A percentile compares a stretch with the other conserved stretches of the same genome.
Conservation (phyloP, 441 rosid genomes). For the Jatropha multifida region DNA sequence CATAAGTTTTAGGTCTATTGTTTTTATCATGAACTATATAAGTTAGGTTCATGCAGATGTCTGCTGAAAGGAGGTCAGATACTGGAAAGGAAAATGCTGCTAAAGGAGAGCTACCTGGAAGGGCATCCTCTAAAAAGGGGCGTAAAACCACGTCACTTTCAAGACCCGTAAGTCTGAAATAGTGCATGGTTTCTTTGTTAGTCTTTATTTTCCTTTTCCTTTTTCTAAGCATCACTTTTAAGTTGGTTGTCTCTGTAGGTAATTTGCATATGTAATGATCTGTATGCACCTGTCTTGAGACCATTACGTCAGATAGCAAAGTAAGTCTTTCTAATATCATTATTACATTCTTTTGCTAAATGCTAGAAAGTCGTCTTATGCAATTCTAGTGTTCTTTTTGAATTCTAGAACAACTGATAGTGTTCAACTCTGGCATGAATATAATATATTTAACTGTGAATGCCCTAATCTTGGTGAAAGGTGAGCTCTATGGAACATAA, state of each 20-base stretch:
- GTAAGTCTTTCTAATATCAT: slow-evolving; percentile 48
- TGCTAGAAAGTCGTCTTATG: not conserved
- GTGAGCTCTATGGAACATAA: not conserved
- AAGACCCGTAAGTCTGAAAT: slow-evolving; percentile 71
- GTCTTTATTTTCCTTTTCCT: not conserved
- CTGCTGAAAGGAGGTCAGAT: slow-evolving; percentile 66
- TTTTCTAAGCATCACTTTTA: not conserved
- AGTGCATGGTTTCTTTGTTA: slow-evolving; percentile 16
- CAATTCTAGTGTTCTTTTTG: not conserved
- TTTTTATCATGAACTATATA: slow-evolving; percentile 11
- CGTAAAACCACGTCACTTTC: slow-evolving; percentile 57
- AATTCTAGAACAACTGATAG: not conserved
- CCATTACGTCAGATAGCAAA: slow-evolving; percentile 94
- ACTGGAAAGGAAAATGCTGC: slow-evolving; percentile 56
- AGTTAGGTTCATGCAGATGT: slow-evolving; percentile 45
- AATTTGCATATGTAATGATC: slow-evolving; percentile 97
- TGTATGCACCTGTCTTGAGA: slow-evolving; percentile 89
- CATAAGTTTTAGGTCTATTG: not conserved
- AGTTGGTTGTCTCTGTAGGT: slow-evolving; percentile 44
- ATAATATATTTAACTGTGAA: not conserved
- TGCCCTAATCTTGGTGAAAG: not conserved
- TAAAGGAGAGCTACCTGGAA: slow-evolving; percentile 50
- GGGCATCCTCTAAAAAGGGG: slow-evolving; percentile 56
- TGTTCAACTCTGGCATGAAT: not conserved
- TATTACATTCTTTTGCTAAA: slow-evolving; percentile 5